Base-by-base conservation (phyloP, 345 rosid genomes). In the Aurinia saxatilis region DNA sequence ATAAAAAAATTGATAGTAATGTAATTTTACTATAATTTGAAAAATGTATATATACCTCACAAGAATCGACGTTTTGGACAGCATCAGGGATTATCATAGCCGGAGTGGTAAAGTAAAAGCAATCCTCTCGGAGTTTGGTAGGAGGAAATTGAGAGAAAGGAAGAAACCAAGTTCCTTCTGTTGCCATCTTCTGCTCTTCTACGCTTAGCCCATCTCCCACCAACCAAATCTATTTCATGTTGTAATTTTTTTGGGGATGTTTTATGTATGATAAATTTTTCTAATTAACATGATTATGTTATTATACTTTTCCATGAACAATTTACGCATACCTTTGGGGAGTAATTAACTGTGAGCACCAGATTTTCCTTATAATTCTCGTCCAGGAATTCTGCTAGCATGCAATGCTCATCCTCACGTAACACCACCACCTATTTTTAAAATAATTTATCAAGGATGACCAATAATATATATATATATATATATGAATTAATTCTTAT, bases 81-180 rank as follows among this genome's bases (percentile, higher is more conserved):
- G 82, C 58, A 5, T 31, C 7, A 0, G 96, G 89, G 29, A 78
- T 70, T 3, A 34, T 34, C 88, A 88, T 75, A 18, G 88, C 86
- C 2, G 93, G 93, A 34, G 85, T 82, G 17, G 46, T 47, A 60
- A 79, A 78, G 70, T 86, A 86, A 53, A 58, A 51, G 72, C 91
- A 86, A 60, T 86, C 81, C 5, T 65, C 70, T 7, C 89, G 69
- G 13, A 54, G 0, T 65, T 77, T 54, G 23, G 53, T 73, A 0
- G 78, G 84, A 37, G 93, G 87, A 42, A 86, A 78, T 4, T 78
- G 89, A 1, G 93, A 78, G 72, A 82, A 78, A 3, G 96, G 95
- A 56, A 89, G 76, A 60, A 84, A 86, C 0, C 68, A 4, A 4
- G 95, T 79, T 63, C 89, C 86, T 63, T 68, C 47, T 36, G 51